Conservation (phyloP, 257 asterid genomes). For the Solanum megistacrolobum region DNA sequence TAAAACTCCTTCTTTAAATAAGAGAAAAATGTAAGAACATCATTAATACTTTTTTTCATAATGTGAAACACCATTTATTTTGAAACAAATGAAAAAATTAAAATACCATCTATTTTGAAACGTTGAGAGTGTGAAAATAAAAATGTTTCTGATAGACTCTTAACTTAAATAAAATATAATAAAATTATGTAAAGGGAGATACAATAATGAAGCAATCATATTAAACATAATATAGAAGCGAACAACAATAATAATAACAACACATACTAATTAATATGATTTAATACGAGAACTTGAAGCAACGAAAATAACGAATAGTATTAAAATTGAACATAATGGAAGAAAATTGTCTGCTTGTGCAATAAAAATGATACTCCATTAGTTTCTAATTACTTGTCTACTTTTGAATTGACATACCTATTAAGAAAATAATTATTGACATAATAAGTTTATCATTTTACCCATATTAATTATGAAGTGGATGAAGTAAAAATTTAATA, state of each 20-base stretch:
- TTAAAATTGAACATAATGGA: too few relatives aligned
- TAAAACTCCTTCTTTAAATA: not conserved
- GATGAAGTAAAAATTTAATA: too few relatives aligned
- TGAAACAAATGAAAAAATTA: not conserved
- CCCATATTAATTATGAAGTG: too few relatives aligned
- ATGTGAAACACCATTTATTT: not conserved
- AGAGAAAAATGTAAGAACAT: not conserved
- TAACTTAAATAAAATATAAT: not conserved
- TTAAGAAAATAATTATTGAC: too few relatives aligned
- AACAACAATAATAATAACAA: not conserved
- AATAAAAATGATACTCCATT: not conserved
- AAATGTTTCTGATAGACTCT: rapidly evolving
- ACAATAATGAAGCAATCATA: not conserved
- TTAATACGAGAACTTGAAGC: not conserved
- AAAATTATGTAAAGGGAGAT: not conserved
- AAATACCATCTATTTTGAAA: too few relatives aligned
- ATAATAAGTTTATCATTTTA: too few relatives aligned
- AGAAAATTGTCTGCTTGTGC: not conserved
- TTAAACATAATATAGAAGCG: not conserved
- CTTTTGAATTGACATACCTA: too few relatives aligned
- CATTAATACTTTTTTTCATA: not conserved
- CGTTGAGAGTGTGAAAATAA: rapidly evolving
- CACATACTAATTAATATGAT: too few relatives aligned
- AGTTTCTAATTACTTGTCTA: too few relatives aligned
- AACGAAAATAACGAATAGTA: not conserved